phyloP scores from a whole-genome alignment of 805 yeast genomes.

The Millerago galiae region DNA sequence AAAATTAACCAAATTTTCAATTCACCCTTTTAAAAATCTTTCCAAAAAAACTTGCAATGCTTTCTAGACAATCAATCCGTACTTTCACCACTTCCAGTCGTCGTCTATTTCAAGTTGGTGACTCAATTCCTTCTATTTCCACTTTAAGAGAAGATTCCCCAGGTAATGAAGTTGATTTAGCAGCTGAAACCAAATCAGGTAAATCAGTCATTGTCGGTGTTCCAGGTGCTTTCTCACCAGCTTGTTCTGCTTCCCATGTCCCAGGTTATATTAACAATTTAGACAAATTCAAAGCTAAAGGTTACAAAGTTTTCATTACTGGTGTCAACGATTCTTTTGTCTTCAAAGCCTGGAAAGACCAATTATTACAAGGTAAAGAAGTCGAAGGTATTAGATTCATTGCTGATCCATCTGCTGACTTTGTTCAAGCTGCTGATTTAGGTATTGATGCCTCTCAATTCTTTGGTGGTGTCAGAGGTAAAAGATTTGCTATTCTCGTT shows the following conservation, averaged over 20 bases:
- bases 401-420: conserved; percentile 77
- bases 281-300: conserved; percentile 53
- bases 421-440: conserved; percentile 57
- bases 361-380: conserved; percentile 20
- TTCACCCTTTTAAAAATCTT: too few species aligned
- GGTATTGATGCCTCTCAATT: conserved; percentile 68
- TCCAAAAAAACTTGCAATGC: conserved; percentile 2
- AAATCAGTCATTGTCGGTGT: conserved; percentile 52
- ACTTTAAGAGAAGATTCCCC: conserved; percentile 56
- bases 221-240: conserved; percentile 79
- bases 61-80: conserved; percentile 16
- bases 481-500: conserved; percentile 70
- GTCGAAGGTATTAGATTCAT: conserved; percentile 43
- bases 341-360: conserved; percentile 69
- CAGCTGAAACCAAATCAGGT: conserved; percentile 40
- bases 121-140: conserved; percentile 50
- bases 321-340: conserved; percentile 88
- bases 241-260: conserved; percentile 64
- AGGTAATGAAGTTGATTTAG: conserved; percentile 51
- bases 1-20: too few species aligned
- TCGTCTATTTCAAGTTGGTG: conserved; percentile 45
- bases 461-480: conserved; percentile 72
- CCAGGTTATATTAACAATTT: conserved; percentile 62
- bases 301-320: conserved; percentile 62
- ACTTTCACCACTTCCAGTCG: conserved; percentile 22